phyloP scores from a whole-genome alignment of 2,329 filamentous ascomycete species.

The Cladosporium sp. region DNA sequence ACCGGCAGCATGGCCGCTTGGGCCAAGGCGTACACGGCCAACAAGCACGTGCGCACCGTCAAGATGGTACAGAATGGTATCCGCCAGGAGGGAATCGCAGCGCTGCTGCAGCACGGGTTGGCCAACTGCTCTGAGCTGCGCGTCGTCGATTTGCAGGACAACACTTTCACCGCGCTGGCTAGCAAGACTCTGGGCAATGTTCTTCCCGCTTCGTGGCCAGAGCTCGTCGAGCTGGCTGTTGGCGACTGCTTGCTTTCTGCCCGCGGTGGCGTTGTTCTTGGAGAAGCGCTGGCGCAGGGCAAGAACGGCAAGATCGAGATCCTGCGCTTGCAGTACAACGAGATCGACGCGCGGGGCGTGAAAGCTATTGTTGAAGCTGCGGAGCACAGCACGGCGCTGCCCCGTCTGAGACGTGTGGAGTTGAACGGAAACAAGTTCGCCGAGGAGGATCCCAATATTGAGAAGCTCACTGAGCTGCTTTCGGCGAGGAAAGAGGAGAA shows the following conservation, averaged over 20 bases:
- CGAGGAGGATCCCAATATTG: constrained; percentile 74
- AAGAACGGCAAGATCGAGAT: constrained; percentile 76
- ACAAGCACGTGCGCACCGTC: constrained; percentile 73
- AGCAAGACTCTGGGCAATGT: constrained; percentile 74
- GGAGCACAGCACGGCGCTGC: constrained; percentile 56
- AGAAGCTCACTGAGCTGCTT: constrained; percentile 60
- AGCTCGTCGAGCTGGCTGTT: constrained; percentile 77
- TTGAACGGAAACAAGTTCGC: constrained; percentile 94
- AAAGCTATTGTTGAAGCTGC: constrained; percentile 67
- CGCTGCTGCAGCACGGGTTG: constrained; percentile 75
- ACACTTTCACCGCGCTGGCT: constrained; percentile 84
- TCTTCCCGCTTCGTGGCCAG: constrained; percentile 63
- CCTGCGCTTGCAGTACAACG: constrained; percentile 87
- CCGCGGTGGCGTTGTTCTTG: constrained; percentile 71
- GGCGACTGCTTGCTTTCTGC: constrained; percentile 81
- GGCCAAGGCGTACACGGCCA: constrained; percentile 80
- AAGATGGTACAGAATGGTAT: constrained; percentile 99
- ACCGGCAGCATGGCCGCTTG: constrained; percentile 95
- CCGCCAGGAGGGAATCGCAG: constrained; percentile 82
- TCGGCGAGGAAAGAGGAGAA: constrained; percentile 47
- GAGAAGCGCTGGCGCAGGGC: constrained; percentile 67
- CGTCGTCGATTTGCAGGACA: constrained; percentile 90
- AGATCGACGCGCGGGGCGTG: constrained; percentile 75
- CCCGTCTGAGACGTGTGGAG: constrained; percentile 77
- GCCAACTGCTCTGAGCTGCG: constrained; percentile 64